phyloP scores from a whole-genome alignment of 2,329 filamentous ascomycete genomes.

The Neonectria neomacrospora region DNA sequence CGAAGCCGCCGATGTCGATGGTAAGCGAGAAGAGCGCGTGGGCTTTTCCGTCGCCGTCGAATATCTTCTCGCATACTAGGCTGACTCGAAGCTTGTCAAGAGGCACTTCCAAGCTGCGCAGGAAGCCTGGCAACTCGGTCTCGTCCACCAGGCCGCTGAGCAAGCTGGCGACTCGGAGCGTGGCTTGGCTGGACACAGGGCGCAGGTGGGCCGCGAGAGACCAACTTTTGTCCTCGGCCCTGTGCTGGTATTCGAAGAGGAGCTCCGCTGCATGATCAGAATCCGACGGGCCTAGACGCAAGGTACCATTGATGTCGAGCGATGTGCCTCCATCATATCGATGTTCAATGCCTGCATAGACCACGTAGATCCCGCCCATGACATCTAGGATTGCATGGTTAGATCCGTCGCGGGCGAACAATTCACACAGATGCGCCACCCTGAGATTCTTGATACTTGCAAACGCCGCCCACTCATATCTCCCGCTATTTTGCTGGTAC shows the following conservation, averaged over 20 bases:
- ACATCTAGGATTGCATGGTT: background rate
- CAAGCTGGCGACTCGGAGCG: background rate
- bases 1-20: background rate
- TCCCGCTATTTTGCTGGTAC: background rate
- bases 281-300: background rate
- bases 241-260: background rate
- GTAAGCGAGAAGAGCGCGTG: background rate
- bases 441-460: background rate
- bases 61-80: background rate
- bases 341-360: background rate
- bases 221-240: background rate
- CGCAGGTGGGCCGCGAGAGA: background rate
- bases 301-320: background rate
- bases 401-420: background rate
- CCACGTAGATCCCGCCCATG: background rate
- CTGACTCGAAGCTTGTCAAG: background rate
- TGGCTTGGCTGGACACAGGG: background rate
- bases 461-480: background rate
- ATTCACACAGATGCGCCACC: background rate
- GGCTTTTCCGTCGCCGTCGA: background rate
- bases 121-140: background rate
- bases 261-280: background rate
- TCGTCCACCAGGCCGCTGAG: background rate
- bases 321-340: background rate
- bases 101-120: background rate